Conservation (phyloP, 2,329 filamentous ascomycete genomes). For the Cercospora sp. region DNA sequence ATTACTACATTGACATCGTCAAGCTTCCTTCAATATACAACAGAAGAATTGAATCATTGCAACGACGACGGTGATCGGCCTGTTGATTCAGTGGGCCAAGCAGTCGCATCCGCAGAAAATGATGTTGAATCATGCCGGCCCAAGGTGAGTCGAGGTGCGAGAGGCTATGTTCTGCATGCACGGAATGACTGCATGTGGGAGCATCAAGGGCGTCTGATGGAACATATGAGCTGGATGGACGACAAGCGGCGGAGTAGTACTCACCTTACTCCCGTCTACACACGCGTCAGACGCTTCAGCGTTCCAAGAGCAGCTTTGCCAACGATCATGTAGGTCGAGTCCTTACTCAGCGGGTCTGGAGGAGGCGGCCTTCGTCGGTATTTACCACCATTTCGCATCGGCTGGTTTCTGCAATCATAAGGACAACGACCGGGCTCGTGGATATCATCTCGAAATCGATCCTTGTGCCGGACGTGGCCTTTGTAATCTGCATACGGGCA, state of each 20-base stretch:
- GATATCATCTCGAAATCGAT: conserved; percentile 12
- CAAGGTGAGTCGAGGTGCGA: neutral
- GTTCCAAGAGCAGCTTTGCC: conserved; percentile 4
- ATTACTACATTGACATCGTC: neutral
- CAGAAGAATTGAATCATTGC: neutral
- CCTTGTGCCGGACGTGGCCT: conserved; percentile 15
- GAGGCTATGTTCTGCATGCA: neutral
- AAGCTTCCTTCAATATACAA: neutral
- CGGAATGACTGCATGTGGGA: neutral
- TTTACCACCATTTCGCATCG: conserved; percentile 10
- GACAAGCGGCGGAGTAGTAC: neutral
- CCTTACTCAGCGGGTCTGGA: neutral
- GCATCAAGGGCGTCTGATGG: neutral
- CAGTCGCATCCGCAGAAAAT: neutral
- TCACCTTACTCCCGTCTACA: neutral
- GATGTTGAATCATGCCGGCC: neutral
- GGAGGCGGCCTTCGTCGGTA: neutral
- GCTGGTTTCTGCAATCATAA: conserved; percentile 5
- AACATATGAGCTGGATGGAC: neutral
- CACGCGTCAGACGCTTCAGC: conserved; percentile 2
- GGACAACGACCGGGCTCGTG: conserved; percentile 10
- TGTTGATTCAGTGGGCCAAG: neutral
- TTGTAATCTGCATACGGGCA: conserved; percentile 14
- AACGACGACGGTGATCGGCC: neutral
- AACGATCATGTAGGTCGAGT: conserved; percentile 3